Conservation (phyloP, 2,329 filamentous ascomycete species). For the Botrytis cinerea region DNA sequence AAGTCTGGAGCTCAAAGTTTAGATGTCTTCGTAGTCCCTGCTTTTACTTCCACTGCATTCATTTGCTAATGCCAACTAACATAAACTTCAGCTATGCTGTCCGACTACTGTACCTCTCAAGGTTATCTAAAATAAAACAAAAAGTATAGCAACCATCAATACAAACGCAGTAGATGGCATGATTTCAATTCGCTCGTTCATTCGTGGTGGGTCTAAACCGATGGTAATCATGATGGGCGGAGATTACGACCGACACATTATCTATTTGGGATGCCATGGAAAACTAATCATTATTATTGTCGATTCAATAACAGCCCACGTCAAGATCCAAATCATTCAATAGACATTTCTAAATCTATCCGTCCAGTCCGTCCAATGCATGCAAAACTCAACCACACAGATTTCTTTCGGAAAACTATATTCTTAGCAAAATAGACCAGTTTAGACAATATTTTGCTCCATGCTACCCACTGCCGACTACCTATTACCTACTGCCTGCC, state of each 20-base stretch:
- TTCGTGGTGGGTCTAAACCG: neutral
- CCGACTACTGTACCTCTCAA: neutral
- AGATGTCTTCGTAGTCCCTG: neutral
- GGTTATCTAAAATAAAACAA: neutral
- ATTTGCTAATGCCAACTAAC: slow-evolving; percentile 8
- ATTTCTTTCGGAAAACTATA: neutral
- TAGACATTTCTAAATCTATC: slow-evolving; percentile 1
- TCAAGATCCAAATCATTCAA: neutral
- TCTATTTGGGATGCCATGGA: slow-evolving; percentile 4
- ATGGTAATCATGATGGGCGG: neutral
- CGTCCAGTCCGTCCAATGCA: neutral
- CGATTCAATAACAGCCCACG: neutral
- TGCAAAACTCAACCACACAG: neutral
- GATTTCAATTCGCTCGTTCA: slow-evolving; percentile 1
- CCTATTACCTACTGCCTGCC: neutral
- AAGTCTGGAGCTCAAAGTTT: neutral
- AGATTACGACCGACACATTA: slow-evolving; percentile 2
- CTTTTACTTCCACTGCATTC: slow-evolving; percentile 7
- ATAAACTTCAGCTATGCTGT: slow-evolving; percentile 18
- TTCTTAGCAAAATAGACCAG: neutral
- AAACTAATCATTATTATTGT: neutral
- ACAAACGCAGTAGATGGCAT: neutral
- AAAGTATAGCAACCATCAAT: neutral
- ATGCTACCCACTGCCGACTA: neutral
- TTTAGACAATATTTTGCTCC: neutral